These are phyloP conservation scores for Phycomyces blakesleeanus DNA, from an alignment of 192 early-diverging fungal species.

Conservation along the genomic window DNA sequence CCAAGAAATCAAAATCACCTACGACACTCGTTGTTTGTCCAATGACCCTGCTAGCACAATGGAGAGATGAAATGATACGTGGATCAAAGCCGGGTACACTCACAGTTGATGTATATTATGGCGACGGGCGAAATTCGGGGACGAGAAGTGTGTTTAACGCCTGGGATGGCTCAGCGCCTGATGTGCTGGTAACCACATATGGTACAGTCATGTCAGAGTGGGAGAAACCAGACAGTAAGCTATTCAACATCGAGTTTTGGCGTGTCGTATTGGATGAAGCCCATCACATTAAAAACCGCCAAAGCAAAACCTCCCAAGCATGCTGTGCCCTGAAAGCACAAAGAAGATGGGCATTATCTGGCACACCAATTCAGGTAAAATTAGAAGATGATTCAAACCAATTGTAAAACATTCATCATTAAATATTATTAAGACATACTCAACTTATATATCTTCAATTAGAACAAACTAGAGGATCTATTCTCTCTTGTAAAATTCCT, in stretches of 20 bases:
- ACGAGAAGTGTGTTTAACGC: slow-evolving; percentile 25
- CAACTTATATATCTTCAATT: neutral
- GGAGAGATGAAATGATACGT: slow-evolving; percentile 47
- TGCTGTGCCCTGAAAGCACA: slow-evolving; percentile 62
- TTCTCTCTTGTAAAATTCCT: slow-evolving; percentile 85
- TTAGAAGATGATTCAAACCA: neutral
- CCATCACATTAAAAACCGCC: slow-evolving; percentile 83
- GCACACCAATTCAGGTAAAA: slow-evolving; percentile 75
- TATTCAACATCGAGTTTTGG: slow-evolving; percentile 75
- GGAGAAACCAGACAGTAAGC: neutral
- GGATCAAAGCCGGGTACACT: slow-evolving; percentile 36
- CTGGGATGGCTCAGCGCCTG: slow-evolving; percentile 37
- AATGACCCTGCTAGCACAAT: slow-evolving; percentile 51
- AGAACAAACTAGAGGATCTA: slow-evolving; percentile 73
- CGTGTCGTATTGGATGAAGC: slow-evolving; percentile 93
- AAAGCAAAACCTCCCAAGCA: slow-evolving; percentile 71
- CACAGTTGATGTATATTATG: slow-evolving; percentile 47
- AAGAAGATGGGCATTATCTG: slow-evolving; percentile 87
- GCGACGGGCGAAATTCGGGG: slow-evolving; percentile 26
- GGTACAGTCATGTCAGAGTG: slow-evolving; percentile 45
- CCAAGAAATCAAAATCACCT: slow-evolving; percentile 26
- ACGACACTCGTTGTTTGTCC: slow-evolving; percentile 53
- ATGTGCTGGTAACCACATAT: slow-evolving; percentile 53
- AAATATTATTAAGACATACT: slow-evolving; percentile 1
- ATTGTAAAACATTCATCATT: neutral